A percentile compares a stretch with the other conserved stretches of the same genome.
Evolutionary conservation across 1,284 basidiomycete genomes (phyloP).

Genomic region (Phylloboletellus chloephorus): DNA sequence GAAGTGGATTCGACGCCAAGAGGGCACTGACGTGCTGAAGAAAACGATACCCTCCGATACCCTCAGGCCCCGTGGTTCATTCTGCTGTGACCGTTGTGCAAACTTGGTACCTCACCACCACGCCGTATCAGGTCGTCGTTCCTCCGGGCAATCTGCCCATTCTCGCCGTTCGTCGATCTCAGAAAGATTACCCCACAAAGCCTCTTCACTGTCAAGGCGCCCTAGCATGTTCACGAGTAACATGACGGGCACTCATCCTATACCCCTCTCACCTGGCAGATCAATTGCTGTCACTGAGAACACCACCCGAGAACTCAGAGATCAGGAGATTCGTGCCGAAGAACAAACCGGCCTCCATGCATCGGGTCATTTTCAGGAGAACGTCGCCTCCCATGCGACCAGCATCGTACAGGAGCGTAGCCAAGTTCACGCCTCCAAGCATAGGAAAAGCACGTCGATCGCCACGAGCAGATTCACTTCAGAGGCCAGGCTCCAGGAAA

Average conservation of each 20-base stretch:
- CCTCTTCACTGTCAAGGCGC: conserved; percentile 19
- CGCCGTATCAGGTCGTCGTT: conserved; percentile 24
- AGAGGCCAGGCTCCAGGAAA: conserved; percentile 19
- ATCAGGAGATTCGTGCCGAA: conserved; percentile 17
- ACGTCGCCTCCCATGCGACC: conserved; percentile 6
- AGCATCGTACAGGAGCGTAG: conserved; percentile 15
- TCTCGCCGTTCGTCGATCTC: conserved; percentile 26
- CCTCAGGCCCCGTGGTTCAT: conserved; percentile 27
- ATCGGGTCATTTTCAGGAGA: conserved; percentile 17
- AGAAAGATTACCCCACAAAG: conserved; percentile 16
- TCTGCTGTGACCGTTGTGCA: conserved; percentile 34
- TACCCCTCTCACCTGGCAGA: conserved; percentile 12
- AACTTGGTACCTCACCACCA: conserved; percentile 33
- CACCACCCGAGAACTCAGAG: conserved; percentile 6
- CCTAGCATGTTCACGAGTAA: conserved; percentile 12
- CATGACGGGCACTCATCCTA: conserved; percentile 1
- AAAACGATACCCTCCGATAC: conserved; percentile 20
- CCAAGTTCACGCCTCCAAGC: conserved; percentile 10
- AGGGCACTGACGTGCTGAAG: conserved; percentile 25
- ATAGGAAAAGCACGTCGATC: conserved; percentile 13
- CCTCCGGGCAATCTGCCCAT: conserved; percentile 24
- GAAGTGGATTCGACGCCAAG: conserved; percentile 54
- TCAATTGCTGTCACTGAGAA: conserved; percentile 10
- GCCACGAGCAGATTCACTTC: conserved; percentile 14
- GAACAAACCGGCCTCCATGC: conserved; percentile 16